A percentile compares a stretch with the other conserved stretches of the same genome.
Conservation (phyloP, 176 grass and related monocot genomes). For the Oryza meridionalis region DNA sequence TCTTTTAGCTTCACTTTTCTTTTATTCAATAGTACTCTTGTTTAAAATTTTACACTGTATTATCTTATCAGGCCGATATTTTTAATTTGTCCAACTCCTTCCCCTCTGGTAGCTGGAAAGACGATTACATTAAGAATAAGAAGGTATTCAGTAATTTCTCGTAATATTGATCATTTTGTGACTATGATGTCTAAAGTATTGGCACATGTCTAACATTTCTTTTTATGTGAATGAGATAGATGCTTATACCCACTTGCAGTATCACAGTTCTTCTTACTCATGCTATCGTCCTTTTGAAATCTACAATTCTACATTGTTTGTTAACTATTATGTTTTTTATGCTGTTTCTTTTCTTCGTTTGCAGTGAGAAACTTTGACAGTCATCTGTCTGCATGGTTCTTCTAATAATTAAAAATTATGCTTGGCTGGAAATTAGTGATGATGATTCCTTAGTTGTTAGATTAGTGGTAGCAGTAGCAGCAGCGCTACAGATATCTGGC, state of each 20-base stretch:
- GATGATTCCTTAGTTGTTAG: not conserved
- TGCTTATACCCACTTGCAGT: not conserved
- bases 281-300: not conserved
- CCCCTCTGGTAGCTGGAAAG: conserved; percentile 70
- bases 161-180: conserved; percentile 12
- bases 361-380: not conserved
- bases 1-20: conserved; percentile 6
- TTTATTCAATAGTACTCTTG: conserved; percentile 25
- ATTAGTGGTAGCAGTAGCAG: not conserved
- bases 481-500: not conserved
- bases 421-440: not conserved
- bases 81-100: conserved; percentile 77
- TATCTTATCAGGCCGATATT: conserved; percentile 71
- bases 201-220: not conserved
- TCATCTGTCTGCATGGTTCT: conserved; percentile 5
- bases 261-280: not conserved
- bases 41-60: conserved; percentile 31
- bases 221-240: not conserved
- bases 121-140: conserved; percentile 80
- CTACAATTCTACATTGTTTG: not conserved
- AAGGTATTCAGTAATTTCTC: conserved; percentile 59
- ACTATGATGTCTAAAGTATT: not conserved
- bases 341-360: not conserved
- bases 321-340: not conserved
- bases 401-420: not conserved